phyloP scores from a whole-genome alignment of 2,329 filamentous ascomycete genomes.

The Trichoderma sp. region DNA sequence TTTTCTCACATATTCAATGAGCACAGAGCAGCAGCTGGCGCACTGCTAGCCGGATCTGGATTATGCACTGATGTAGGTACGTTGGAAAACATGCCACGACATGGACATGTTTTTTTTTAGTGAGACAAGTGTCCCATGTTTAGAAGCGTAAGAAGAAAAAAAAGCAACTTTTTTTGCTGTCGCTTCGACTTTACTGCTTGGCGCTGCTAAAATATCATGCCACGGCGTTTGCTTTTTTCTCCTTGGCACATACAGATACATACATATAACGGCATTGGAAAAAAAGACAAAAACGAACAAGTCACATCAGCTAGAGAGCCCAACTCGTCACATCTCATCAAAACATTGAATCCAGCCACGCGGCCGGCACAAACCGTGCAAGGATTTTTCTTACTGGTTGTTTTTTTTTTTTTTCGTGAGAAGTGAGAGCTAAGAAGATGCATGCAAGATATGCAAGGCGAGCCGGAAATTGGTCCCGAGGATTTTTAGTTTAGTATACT shows the following conservation, averaged over 20 bases:
- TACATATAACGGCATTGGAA: neutral
- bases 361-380: neutral
- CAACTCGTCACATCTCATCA: conserved; percentile 20
- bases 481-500: neutral
- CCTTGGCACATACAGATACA: neutral
- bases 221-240: neutral
- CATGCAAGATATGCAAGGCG: conserved; percentile 10
- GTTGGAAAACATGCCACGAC: neutral
- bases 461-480: neutral
- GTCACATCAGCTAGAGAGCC: neutral
- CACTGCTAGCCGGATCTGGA: conserved; percentile 1
- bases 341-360: neutral
- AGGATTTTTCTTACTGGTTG: neutral
- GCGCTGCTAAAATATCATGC: neutral
- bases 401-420: neutral
- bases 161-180: neutral
- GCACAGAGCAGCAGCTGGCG: conserved; percentile 18
- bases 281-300: neutral
- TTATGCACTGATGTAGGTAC: neutral
- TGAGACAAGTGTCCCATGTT: conserved; percentile 7
- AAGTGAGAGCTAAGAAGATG: neutral
- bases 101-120: neutral
- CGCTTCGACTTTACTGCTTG: neutral
- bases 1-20: neutral
- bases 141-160: neutral